Percentiles rank a stretch among this genome's conserved stretches.
These are phyloP conservation scores for Apiospora hydei DNA, from an alignment of 2,329 filamentous ascomycete genomes.

Conservation along the genomic window DNA sequence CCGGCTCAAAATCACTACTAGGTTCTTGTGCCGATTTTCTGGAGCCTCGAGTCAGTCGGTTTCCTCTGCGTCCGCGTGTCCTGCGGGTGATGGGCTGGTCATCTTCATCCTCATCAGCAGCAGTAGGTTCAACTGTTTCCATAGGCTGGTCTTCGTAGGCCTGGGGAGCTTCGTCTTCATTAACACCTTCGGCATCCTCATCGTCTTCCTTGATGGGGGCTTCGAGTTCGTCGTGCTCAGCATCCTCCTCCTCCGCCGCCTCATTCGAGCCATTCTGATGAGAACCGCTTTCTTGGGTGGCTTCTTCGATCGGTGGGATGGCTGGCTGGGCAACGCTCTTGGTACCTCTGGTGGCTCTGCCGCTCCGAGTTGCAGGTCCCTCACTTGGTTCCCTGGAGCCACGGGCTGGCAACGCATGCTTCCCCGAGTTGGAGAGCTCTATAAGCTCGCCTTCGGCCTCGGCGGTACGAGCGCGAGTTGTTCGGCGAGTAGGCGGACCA, in stretches of 20 bases:
- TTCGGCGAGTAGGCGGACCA: constrained; percentile 48
- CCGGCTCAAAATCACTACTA: constrained; percentile 67
- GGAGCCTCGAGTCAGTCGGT: constrained; percentile 58
- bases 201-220: constrained; percentile 26
- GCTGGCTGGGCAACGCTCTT: constrained; percentile 60
- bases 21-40: constrained; percentile 58
- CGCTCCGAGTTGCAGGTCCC: constrained; percentile 53
- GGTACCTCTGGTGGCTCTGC: constrained; percentile 55
- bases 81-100: constrained; percentile 56
- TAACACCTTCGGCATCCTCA: constrained; percentile 29
- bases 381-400: constrained; percentile 63
- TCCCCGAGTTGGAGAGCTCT: constrained; percentile 68
- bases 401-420: constrained; percentile 58
- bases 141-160: constrained; percentile 41
- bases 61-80: constrained; percentile 46
- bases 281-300: constrained; percentile 59
- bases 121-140: constrained; percentile 39
- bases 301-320: constrained; percentile 57
- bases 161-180: constrained; percentile 32
- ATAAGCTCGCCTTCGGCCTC: constrained; percentile 63
- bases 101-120: constrained; percentile 57
- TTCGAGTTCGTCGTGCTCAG: constrained; percentile 23
- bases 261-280: constrained; percentile 39
- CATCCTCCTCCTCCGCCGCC: constrained; percentile 30
- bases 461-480: constrained; percentile 61